Conservation (phyloP, 176 grass and related monocot species). For the Alopecurus myosuroides region DNA sequence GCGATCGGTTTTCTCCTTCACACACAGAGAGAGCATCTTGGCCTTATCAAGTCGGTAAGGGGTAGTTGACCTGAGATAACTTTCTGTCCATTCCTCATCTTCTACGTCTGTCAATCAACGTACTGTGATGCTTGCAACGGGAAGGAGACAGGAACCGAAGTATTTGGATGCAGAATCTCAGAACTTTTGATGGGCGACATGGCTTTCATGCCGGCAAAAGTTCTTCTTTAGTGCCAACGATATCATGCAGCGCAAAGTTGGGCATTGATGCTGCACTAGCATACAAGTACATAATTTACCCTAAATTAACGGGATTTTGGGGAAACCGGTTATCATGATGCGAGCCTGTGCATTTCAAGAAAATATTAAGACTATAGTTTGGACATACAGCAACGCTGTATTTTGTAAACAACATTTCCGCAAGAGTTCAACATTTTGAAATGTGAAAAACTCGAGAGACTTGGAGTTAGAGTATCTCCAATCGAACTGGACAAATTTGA, state of each 20-base stretch:
- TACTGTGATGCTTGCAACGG: background rate
- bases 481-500: too few species aligned
- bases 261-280: background rate
- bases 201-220: background rate
- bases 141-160: constrained; percentile 4
- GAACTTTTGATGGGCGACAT: constrained; percentile 9
- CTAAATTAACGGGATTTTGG: background rate
- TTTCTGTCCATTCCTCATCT: constrained; percentile 10
- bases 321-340: background rate
- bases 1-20: background rate
- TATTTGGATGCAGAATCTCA: constrained; percentile 17
- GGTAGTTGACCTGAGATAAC: constrained; percentile 18
- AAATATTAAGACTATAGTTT: too few species aligned
- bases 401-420: background rate
- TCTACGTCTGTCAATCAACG: constrained; percentile 18
- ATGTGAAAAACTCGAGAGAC: background rate
- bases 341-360: background rate
- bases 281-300: background rate
- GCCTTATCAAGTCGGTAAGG: background rate
- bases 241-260: background rate
- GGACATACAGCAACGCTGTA: background rate
- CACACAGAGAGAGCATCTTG: constrained; percentile 47
- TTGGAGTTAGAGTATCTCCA: too few species aligned
- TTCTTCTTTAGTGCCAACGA: background rate
- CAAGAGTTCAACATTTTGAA: background rate